Base-by-base conservation (phyloP, 2,329 filamentous ascomycete genomes). In the Colletotrichum sp. region DNA sequence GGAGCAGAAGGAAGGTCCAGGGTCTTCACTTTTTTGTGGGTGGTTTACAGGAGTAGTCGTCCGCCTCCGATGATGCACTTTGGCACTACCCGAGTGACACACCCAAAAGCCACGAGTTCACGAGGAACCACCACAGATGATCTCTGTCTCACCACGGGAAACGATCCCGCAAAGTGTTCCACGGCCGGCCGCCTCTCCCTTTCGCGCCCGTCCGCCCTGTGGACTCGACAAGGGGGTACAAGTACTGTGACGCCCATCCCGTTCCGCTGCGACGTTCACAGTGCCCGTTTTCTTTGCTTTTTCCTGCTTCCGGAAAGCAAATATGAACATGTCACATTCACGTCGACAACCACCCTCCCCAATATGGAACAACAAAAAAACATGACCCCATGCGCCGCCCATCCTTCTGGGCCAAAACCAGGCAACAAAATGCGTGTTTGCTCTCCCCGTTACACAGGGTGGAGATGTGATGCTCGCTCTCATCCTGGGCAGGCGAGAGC, bases 91-190 rank as follows among this genome's bases (percentile, higher is more conserved):
- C 38, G 26, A 43, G 63, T 68, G 64, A 64, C 69, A 73, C 69
- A 52, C 43, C 43, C 18, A 52, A 52, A 28, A 73, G 43, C 63
- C 73, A 73, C 69, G 48, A 75, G 69, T 67, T 73, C 26, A 73
- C 63, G 26, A 69, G 63, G 28, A 16, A 63, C 56, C 58, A 73
- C 43, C 52, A 24, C 63, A 36, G 48, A 62, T 69, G 48, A 38
- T 69, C 58, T 68, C 24, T 73, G 69, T 75, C 64, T 64, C 48
- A 55, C 73, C 58, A n/a, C 73, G 69, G 73, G 69, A 64, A 30
- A 69, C 72, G 69, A 72, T 74, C 72, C 43, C 69, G 36, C 58
- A 58, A 9, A 9, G 34, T 48, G 13, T 65, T 52, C 43, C 43
- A 52, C n/a, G 43, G n/a, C 52, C 52, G 59, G 61, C 62, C 24